Percentiles rank a stretch among this genome's conserved stretches.
Evolutionary conservation across 2,329 filamentous ascomycete species (phyloP).

Genomic region (Graphilbum fragrans): DNA sequence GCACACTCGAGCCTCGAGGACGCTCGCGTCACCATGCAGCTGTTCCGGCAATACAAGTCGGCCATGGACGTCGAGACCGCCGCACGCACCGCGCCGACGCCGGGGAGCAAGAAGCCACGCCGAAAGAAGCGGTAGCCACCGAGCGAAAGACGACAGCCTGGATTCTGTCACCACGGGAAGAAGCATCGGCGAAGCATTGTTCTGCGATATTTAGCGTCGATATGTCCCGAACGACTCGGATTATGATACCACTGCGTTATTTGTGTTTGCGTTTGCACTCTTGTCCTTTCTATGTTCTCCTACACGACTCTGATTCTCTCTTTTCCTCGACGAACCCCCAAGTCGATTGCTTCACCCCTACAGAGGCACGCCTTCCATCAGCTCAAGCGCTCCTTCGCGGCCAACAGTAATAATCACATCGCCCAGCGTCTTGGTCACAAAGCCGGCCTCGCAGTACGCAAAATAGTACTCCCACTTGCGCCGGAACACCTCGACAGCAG

Average conservation of each 20-base stretch:
- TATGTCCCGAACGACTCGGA: no score
- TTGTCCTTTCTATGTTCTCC: background rate
- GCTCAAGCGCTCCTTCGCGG: conserved; percentile 49
- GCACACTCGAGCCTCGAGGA: conserved; percentile 62
- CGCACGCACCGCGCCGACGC: conserved; percentile 37
- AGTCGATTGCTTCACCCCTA: background rate
- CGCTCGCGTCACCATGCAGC: conserved; percentile 77
- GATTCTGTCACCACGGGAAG: no score
- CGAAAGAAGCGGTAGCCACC: conserved; percentile 23
- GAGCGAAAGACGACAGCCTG: no score
- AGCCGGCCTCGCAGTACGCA: conserved; percentile 62
- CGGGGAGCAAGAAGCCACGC: conserved; percentile 19
- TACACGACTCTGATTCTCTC: background rate
- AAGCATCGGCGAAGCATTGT: conserved; percentile 12
- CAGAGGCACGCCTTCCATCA: conserved; percentile 42
- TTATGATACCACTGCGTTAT: no score
- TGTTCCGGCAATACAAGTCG: conserved; percentile 74
- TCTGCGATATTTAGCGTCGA: no score
- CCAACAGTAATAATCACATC: conserved; percentile 62
- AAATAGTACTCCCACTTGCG: conserved; percentile 73
- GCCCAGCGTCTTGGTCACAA: conserved; percentile 58
- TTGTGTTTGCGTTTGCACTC: no score
- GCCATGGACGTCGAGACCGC: conserved; percentile 75
- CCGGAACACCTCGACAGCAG: conserved; percentile 53
- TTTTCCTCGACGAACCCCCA: background rate